These are phyloP conservation scores for Kalaharituber pfeilii DNA, from an alignment of 2,329 filamentous ascomycete species.

Conservation along the genomic window DNA sequence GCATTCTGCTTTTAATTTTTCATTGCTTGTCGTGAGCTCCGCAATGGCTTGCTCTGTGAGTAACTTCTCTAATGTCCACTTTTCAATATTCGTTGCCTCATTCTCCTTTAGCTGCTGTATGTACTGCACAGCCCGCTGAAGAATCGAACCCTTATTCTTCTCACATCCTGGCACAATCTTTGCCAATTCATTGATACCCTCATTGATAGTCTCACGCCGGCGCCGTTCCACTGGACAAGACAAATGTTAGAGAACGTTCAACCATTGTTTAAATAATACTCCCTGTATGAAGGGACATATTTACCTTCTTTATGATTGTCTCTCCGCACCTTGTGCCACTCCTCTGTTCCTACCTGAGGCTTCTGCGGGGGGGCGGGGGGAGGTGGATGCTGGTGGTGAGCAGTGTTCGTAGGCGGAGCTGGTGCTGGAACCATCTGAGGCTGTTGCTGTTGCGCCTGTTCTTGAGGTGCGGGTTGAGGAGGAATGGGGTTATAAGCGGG, in stretches of 20 bases:
- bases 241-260: not conserved
- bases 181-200: slow-evolving; percentile 93
- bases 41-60: slow-evolving; percentile 76
- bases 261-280: not conserved
- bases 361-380: slow-evolving; percentile 42
- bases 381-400: slow-evolving; percentile 32
- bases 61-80: slow-evolving; percentile 83
- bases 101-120: slow-evolving; percentile 91
- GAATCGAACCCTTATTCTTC: slow-evolving; percentile 96
- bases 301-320: slow-evolving; percentile 98
- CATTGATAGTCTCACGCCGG: slow-evolving; percentile 93
- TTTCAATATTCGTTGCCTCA: slow-evolving; percentile 82
- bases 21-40: slow-evolving; percentile 71
- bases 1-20: slow-evolving; percentile 68
- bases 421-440: slow-evolving; percentile 12
- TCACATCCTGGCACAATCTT: slow-evolving; percentile 96
- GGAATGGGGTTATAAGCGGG: not conserved
- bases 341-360: slow-evolving; percentile 82
- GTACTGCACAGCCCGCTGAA: slow-evolving; percentile 83
- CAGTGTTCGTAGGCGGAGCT: slow-evolving; percentile 15
- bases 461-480: not conserved
- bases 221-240: slow-evolving; percentile 63
- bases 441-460: not conserved
- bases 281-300: too few species aligned
- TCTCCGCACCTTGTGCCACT: slow-evolving; percentile 94